Base-by-base conservation (phyloP, 2,329 filamentous ascomycete species). In the Mycosphaerelloides madeirae region DNA sequence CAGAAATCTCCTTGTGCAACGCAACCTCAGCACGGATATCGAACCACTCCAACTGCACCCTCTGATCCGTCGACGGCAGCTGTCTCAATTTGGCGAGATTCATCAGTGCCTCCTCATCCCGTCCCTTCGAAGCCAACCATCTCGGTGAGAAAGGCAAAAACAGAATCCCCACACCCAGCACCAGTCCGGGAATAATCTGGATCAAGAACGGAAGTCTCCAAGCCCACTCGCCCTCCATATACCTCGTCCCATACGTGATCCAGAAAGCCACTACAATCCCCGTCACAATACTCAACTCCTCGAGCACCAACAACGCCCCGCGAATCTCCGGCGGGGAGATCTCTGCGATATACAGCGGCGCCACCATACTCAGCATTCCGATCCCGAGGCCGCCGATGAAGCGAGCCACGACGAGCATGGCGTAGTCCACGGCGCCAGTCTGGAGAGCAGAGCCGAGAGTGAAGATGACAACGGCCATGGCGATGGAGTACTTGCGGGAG, bases 321-420 rank as follows among this genome's bases (percentile, higher is more conserved):
- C 68, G 53, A 4, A 69, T 60, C 39, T 70, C 62, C 0, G 67
- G 66, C 0, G 91, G 90, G 3, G 87, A 82, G 11, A 95, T 72
- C 66, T 97, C 91, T 7, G 85, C 84, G 48, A 96, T 91, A 67
- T 95, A 95, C 34, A 73, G 72, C 33, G 29, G 51, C 15, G 50
- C 65, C 46, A 46, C 72, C 68, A 61, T 56, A 19, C 43, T 50
- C 19, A 65, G 44, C 48, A 62, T 63, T 14, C 61, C 62, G 11
- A 65, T 58, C 1, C 62, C 62, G 19, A 63, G 43, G 3, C 62
- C 62, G 9, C 60, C 61, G 35, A 65, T 56, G 29, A 59, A 56
- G 19, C 62, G 53, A 12, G 60, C 62, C 11, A 58, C 46, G 8
- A 62, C 57, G 6, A 65, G 56, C 50, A 65, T 62, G 7, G 41